Conservation (phyloP, 768 basidiomycete species). For the Suillus americanus region DNA sequence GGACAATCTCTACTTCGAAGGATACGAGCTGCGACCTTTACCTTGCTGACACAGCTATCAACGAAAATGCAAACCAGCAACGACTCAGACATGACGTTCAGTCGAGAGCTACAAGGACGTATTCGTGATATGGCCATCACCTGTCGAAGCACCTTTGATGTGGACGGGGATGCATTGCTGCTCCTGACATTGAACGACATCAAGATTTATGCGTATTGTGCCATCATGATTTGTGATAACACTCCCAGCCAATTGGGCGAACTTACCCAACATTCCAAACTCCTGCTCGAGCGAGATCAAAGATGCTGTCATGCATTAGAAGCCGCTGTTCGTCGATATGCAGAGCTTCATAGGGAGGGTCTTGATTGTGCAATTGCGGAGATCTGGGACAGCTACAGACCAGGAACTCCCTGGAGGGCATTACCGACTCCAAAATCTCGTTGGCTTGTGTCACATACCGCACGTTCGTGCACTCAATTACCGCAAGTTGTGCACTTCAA, state of each 20-base stretch:
- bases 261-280: slow-evolving; percentile 10
- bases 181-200: slow-evolving; percentile 24
- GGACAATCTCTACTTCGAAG: slow-evolving; percentile 29
- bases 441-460: slow-evolving; percentile 25
- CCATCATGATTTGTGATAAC: slow-evolving; percentile 28
- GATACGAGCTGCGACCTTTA: slow-evolving; percentile 31
- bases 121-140: slow-evolving; percentile 37
- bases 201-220: slow-evolving; percentile 21
- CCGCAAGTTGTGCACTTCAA: slow-evolving; percentile 25
- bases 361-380: slow-evolving; percentile 18
- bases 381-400: slow-evolving; percentile 28
- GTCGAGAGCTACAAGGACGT: slow-evolving; percentile 19
- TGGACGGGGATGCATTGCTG: slow-evolving; percentile 11
- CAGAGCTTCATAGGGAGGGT: slow-evolving; percentile 9
- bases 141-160: slow-evolving; percentile 38
- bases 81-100: slow-evolving; percentile 3
- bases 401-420: slow-evolving; percentile 20
- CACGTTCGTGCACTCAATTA: not conserved
- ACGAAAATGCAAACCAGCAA: slow-evolving; percentile 17
- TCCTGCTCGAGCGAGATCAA: slow-evolving; percentile 31
- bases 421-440: slow-evolving; percentile 13
- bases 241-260: slow-evolving; percentile 13
- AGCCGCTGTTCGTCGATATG: slow-evolving; percentile 4
- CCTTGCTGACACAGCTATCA: slow-evolving; percentile 38
- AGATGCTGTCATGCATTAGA: slow-evolving; percentile 29